Conservation (phyloP, 1,139 yeast species). For the Protomyces pachydermus region DNA sequence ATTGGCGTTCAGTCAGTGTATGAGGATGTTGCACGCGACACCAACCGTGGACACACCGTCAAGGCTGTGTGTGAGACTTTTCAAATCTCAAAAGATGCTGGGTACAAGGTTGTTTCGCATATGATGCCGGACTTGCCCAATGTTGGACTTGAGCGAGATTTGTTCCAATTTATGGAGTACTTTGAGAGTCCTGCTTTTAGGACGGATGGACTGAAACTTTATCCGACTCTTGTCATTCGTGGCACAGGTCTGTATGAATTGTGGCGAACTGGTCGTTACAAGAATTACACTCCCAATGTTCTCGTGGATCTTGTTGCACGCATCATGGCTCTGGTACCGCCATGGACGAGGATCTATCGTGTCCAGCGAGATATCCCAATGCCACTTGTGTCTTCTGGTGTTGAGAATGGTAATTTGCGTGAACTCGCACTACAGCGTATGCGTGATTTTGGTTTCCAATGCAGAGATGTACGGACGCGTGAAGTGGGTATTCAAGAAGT, state of each 20-base stretch:
- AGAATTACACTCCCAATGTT: conserved; percentile 91
- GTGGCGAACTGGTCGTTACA: conserved; percentile 94
- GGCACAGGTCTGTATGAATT: conserved; percentile 96
- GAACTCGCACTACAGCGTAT: conserved; percentile 94
- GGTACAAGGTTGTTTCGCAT: conserved; percentile 94
- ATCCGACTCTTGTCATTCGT: conserved; percentile 93
- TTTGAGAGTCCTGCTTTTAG: conserved; percentile 95
- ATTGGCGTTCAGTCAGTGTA: conserved; percentile 96
- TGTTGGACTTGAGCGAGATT: conserved; percentile 96
- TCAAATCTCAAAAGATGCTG: conserved; percentile 93
- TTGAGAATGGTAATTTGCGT: conserved; percentile 92
- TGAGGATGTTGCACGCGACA: conserved; percentile 97
- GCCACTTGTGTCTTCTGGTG: conserved; percentile 98
- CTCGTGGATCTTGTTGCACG: conserved; percentile 91
- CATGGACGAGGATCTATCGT: conserved; percentile 98
- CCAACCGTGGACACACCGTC: conserved; percentile 97
- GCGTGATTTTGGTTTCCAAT: conserved; percentile 95
- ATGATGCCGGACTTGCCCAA: conserved; percentile 99
- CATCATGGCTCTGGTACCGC: conserved; percentile 92
- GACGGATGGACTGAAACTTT: conserved; percentile 91
- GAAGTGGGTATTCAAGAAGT: conserved; percentile 99
- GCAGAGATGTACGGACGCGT: conserved; percentile 96
- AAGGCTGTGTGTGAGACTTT: conserved; percentile 94
- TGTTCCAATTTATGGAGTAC: conserved; percentile 91
- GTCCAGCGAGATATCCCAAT: conserved; percentile 98